Percentiles rank a stretch among this genome's conserved stretches.
These are phyloP conservation scores for Kwoniella shandongensis DNA, from an alignment of 768 basidiomycete genomes.

Conservation along the genomic window DNA sequence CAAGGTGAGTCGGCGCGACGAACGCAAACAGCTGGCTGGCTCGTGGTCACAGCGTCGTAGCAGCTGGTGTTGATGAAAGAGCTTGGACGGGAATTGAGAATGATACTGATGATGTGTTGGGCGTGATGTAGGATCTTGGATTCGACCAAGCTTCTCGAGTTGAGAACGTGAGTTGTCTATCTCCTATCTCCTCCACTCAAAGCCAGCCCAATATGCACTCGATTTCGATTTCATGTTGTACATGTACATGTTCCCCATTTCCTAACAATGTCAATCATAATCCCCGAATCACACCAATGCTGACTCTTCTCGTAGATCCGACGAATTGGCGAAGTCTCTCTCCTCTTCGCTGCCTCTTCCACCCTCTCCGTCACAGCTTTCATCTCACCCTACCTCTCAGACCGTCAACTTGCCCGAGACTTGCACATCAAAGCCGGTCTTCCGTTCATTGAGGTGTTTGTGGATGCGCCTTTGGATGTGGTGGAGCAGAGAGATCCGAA, in stretches of 20 bases:
- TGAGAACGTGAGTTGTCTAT: slow-evolving; percentile 38
- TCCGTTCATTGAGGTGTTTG: slow-evolving; percentile 88
- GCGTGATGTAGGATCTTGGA: slow-evolving; percentile 33
- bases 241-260: no score
- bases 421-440: slow-evolving; percentile 69
- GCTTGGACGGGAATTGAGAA: background rate
- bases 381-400: slow-evolving; percentile 93
- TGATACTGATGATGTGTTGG: background rate
- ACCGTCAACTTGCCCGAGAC: slow-evolving; percentile 76
- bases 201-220: no score
- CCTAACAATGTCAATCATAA: no score
- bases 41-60: background rate
- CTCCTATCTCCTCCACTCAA: background rate
- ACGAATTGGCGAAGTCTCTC: slow-evolving; percentile 94
- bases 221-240: no score
- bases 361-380: slow-evolving; percentile 90
- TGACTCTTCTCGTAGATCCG: slow-evolving; percentile 64
- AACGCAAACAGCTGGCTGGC: background rate
- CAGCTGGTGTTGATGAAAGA: background rate
- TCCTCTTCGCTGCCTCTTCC: slow-evolving; percentile 84
- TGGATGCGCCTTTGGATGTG: slow-evolving; percentile 84
- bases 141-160: slow-evolving; percentile 48
- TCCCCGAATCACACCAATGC: background rate
- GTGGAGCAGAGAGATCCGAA: slow-evolving; percentile 95
- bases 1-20: slow-evolving; percentile 57